These are phyloP conservation scores for Juglanconis sp. DNA, from an alignment of 2,329 filamentous ascomycete genomes.

Conservation along the genomic window DNA sequence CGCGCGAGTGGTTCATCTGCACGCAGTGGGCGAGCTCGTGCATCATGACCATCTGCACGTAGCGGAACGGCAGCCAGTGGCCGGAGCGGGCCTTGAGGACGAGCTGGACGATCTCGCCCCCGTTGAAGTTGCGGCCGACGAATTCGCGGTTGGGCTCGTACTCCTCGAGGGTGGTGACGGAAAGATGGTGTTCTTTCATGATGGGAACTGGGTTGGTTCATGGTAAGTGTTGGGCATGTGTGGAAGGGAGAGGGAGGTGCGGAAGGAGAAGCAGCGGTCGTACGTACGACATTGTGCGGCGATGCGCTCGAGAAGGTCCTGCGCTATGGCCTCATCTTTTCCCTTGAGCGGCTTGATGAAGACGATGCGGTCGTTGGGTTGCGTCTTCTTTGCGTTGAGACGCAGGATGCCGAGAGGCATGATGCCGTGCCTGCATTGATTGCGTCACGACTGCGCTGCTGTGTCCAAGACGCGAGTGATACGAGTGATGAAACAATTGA, in stretches of 20 bases:
- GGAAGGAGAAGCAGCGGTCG: constrained; percentile 19
- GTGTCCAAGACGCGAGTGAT: background rate
- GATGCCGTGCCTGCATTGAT: constrained; percentile 4
- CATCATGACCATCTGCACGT: constrained; percentile 95
- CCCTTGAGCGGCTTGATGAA: constrained; percentile 81
- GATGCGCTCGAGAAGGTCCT: constrained; percentile 71
- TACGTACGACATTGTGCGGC: constrained; percentile 71
- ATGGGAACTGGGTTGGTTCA: constrained; percentile 51
- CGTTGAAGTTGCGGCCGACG: constrained; percentile 86
- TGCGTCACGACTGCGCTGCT: constrained; percentile 8
- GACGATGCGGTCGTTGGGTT: constrained; percentile 74
- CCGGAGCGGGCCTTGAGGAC: constrained; percentile 68
- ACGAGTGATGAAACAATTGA: too few species aligned
- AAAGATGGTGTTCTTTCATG: constrained; percentile 64
- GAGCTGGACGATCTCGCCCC: constrained; percentile 80
- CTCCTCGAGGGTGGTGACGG: constrained; percentile 72
- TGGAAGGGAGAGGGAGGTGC: background rate
- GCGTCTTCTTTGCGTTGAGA: constrained; percentile 70
- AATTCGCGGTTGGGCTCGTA: constrained; percentile 80
- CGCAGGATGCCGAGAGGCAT: constrained; percentile 80
- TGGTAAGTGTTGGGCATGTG: background rate
- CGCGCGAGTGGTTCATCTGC: constrained; percentile 84
- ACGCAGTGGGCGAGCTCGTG: constrained; percentile 86
- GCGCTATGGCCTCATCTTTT: constrained; percentile 57
- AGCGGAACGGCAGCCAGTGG: constrained; percentile 75